A percentile compares a stretch with the other conserved stretches of the same genome.
Evolutionary conservation across 805 yeast genomes (phyloP).

Genomic region (Cyberlindnera galapagoensis): DNA sequence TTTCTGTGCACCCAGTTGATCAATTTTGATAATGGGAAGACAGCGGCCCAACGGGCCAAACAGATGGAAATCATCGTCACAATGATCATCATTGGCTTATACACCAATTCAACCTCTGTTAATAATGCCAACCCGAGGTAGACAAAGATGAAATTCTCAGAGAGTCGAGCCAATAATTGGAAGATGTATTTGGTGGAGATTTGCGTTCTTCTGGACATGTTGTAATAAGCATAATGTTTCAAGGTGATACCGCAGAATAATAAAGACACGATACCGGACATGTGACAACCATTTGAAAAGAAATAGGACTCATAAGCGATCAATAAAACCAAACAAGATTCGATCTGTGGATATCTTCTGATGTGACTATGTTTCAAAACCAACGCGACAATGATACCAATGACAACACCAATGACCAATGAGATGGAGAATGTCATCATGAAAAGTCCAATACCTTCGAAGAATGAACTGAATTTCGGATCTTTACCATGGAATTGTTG

Average conservation of each 20-base stretch:
- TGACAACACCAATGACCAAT: constrained; percentile 77
- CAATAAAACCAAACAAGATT: constrained; percentile 83
- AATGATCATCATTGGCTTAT: constrained; percentile 87
- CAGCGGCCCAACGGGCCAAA: constrained; percentile 95
- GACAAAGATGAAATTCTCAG: constrained; percentile 95
- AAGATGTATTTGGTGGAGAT: constrained; percentile 93
- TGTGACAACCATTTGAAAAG: constrained; percentile 97
- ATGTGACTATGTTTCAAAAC: constrained; percentile 88
- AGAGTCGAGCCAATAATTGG: constrained; percentile 88
- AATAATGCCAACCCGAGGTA: constrained; percentile 90
- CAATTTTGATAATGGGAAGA: constrained; percentile 83
- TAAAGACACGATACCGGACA: constrained; percentile 96
- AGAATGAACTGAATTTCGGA: constrained; percentile 66
- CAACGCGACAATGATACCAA: constrained; percentile 86
- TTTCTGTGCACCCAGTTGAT: constrained; percentile 74
- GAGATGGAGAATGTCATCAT: constrained; percentile 90
- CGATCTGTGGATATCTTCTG: constrained; percentile 93
- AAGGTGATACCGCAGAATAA: constrained; percentile 94
- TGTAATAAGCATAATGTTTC: constrained; percentile 94
- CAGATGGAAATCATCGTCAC: constrained; percentile 88
- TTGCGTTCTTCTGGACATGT: constrained; percentile 96
- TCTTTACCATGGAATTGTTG: constrained; percentile 89
- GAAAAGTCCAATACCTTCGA: constrained; percentile 92
- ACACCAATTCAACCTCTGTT: constrained; percentile 93
- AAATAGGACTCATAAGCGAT: constrained; percentile 95